Evolutionary conservation across 805 yeast species (phyloP), one percentile per base, ranked within the genome.

Genomic region (Henningerozyma blattae): DNA sequence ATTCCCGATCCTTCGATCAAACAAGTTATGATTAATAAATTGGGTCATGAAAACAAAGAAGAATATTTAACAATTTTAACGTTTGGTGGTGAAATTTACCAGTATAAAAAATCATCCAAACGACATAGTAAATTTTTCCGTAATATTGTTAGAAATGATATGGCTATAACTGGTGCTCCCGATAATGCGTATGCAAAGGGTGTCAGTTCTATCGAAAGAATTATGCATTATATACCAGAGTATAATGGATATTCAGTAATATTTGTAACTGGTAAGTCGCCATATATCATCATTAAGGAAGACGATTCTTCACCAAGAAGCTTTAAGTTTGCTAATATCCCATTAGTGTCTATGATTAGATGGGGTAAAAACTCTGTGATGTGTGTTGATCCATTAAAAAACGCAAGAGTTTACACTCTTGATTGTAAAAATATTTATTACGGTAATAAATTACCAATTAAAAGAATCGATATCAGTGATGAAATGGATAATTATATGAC

Each of bases 1-100:
- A 65, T 70, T 22, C 85, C 85, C 9, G 87, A 79, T 59, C 87
- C 87, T 2, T 70, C 71, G 27, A 71, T 80, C 43, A 81, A 80
- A 48, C 84, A 81, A 53, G 65, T 79, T 1, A 67, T 78, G 52
- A 57, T 73, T 14, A 68, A 74, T 30, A 69, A 68, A 30, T 48
- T 85, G 20, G 95, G 95, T 4, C 82, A 79, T 45, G 51, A 58
- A 7, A 43, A 50, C 19, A 64, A 68, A 29, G 77, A 75, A 31
- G 86, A 81, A 44, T 75, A 75, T 50, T 53, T 86, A 37, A 67
- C 85, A 0, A 63, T 83, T 6, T 57, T 84, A 33, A 85, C 94
- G 0, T 72, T 76, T 49, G 91, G 93, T 34, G 94, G 93, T 45
- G 91, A 84, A 51, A 60, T 85, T 2, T 61, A 73, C 24, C 59